Evolutionary conservation across 371 early-diverging fungal species (phyloP), one percentile per base, ranked within the genome.

Genomic region (Haplosporangium sp.): DNA sequence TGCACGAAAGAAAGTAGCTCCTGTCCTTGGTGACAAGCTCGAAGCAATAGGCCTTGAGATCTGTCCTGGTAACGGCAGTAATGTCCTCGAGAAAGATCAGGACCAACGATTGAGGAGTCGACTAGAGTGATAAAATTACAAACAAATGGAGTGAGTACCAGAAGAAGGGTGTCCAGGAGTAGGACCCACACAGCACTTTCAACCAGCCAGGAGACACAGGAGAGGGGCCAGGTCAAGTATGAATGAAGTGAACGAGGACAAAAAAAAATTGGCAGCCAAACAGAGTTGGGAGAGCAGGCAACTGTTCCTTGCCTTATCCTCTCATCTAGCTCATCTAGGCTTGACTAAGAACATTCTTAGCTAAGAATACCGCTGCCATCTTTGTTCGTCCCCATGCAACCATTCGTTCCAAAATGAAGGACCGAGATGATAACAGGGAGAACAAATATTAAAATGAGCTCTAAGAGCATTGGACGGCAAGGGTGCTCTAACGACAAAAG

Each of bases 1-100:
- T 92, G 83, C 95, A 95, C 20, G 94, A 87, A 46, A 98, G 82
- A 81, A 88, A 95, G 79, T 93, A 95, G 48, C 92, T 89, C 81
- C 92, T 89, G 56, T 95, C 96, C 81, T 91, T 93, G 36, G 96
- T 95, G 45, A 88, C 87, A 47, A 98, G 86, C 79, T 96, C 96
- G 73, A 98, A 92, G 75, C 96, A 96, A 82, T 94, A 95, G 36
- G 92, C 87, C 80, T 95, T 95, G 54, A 92, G 74, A 47, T 96
- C 96, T 10, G 91, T 90, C 57, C 98, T 89, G 54, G 89, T 88
- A 18, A 97, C 95, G 40, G 87, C 84, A 46, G 86, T 88, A 56
- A 98, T 91, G 61, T 96, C 96, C 82, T 94, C 95, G 20, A 97
- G 86, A 80, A 95, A 94, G 56, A 98, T 86, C 59, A 97, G 80